Evolutionary conservation across 257 asterid genomes (phyloP), one percentile per base, ranked within the genome.

Genomic region (Ocimum tenuiflorum): DNA sequence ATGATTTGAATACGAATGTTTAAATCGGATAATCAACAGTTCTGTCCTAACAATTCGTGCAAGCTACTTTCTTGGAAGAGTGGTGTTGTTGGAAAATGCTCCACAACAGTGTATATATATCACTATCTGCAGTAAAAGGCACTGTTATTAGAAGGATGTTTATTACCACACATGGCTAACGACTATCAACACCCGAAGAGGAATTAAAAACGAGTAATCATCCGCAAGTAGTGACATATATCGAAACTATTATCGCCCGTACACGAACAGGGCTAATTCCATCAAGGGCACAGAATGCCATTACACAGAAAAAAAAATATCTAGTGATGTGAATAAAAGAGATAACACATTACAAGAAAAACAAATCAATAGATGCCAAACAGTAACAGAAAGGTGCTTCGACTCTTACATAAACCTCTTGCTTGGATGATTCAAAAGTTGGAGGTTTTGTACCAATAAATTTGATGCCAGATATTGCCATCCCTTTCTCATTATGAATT

Each of bases 71-170:
- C 33, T 59, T 29, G 52, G 59, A 59, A 47, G 10, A 41, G 46
- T 1, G 46, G 7, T 19, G 1, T 41, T 27, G 54, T 35, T 51
- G 42, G 60, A 45, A 38, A 58, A 69, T 31, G 68, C 58, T 59
- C 59, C 64, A 47, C 52, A 31, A 71, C 7, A 8, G 45, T 17
- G 49, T 49, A 27, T 46, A 27, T 46, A 41, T 66, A 45, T 42
- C 51, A 24, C 14, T 41, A 45, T 59, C 81, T 80, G 80, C 77
- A 77, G 10, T 12, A n/a, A 22, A 71, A 33, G 60, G 45, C n/a
- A 47, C 14, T 18, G n/a, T 60, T 27, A 52, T 53, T 7, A 65
- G 58, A 55, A 36, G 24, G 12, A 54, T 22, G 6, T 12, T 7
- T 9, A 19, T 38, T 52, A 17, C 18, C 31, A 52, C 19, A 20